Evolutionary conservation across 208 protist genomes (phyloP).

Genomic region (Leishmania lainsoni): DNA sequence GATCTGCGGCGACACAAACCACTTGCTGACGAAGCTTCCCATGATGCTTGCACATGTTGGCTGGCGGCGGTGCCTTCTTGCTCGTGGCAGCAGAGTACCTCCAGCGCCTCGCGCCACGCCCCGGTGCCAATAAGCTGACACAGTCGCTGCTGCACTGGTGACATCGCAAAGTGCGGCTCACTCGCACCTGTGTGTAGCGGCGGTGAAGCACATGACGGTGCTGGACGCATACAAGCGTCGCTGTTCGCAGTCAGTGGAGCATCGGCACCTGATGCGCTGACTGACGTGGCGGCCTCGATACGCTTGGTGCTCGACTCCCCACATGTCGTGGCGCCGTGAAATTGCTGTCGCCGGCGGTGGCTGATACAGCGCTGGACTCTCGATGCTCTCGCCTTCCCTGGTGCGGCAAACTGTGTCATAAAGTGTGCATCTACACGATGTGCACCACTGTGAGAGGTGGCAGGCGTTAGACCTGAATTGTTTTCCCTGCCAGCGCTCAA

Average conservation of each 20-base stretch:
- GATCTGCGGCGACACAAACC: background rate
- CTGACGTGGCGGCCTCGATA: background rate
- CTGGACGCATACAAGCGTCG: background rate
- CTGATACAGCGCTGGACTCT: background rate
- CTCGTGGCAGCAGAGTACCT: background rate
- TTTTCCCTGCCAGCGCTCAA: background rate
- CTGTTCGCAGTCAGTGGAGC: background rate
- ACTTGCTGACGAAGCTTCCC: background rate
- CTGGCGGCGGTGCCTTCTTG: background rate
- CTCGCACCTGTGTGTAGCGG: background rate
- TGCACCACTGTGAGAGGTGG: background rate
- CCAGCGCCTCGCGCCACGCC: slow-evolving; percentile 11
- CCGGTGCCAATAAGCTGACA: slow-evolving; percentile 7
- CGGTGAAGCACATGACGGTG: background rate
- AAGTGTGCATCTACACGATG: background rate
- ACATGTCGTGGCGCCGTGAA: no score
- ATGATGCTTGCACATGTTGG: background rate
- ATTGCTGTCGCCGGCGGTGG: background rate
- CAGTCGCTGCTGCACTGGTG: slow-evolving; percentile 4
- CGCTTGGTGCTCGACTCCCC: background rate
- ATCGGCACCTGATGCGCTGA: background rate
- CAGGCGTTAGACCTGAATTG: background rate
- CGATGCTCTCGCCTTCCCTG: background rate
- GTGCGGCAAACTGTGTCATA: background rate
- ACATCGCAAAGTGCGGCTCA: background rate